Conservation (phyloP, 805 yeast species). For the Myxozyma mucilagina region DNA sequence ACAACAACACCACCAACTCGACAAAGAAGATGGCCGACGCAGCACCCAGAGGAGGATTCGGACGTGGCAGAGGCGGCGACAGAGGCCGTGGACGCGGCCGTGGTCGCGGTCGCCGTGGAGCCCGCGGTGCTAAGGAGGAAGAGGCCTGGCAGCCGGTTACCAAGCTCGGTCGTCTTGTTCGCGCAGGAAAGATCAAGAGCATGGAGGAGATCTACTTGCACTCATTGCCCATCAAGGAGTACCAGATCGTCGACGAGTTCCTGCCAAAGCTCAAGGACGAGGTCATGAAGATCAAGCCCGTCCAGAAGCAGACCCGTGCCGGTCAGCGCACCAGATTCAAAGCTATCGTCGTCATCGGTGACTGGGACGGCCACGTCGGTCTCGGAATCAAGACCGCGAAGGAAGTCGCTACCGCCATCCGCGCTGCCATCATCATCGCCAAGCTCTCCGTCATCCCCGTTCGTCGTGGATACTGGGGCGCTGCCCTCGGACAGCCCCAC, state of each 20-base stretch:
- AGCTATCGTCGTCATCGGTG: constrained; percentile 99
- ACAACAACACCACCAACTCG: constrained; percentile 2
- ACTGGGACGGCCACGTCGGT: constrained; percentile 99
- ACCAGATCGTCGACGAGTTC: constrained; percentile 95
- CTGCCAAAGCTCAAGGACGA: constrained; percentile 96
- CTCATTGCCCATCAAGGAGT: constrained; percentile 99
- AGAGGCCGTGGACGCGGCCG: constrained; percentile 50
- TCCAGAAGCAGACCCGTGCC: constrained; percentile 99
- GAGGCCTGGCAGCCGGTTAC: constrained; percentile 99
- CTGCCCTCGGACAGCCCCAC: constrained; percentile 99
- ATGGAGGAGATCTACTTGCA: constrained; percentile 98
- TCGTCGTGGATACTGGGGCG: constrained; percentile 99
- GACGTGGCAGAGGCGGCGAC: constrained; percentile 56
- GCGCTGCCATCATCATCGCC: constrained; percentile 99
- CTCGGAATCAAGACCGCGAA: constrained; percentile 99
- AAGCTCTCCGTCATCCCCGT: constrained; percentile 98
- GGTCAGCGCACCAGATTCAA: constrained; percentile 99
- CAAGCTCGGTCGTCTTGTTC: constrained; percentile 99
- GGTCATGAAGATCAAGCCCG: constrained; percentile 99
- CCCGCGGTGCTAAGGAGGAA: constrained; percentile 83
- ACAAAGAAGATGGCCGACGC: constrained; percentile 38
- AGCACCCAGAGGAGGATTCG: constrained; percentile 44
- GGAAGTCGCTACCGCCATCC: constrained; percentile 99
- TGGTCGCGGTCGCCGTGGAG: constrained; percentile 65
- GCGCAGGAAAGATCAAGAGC: constrained; percentile 95